These are phyloP conservation scores for Didymella lethalis DNA, from an alignment of 2,329 filamentous ascomycete species.

Conservation along the genomic window DNA sequence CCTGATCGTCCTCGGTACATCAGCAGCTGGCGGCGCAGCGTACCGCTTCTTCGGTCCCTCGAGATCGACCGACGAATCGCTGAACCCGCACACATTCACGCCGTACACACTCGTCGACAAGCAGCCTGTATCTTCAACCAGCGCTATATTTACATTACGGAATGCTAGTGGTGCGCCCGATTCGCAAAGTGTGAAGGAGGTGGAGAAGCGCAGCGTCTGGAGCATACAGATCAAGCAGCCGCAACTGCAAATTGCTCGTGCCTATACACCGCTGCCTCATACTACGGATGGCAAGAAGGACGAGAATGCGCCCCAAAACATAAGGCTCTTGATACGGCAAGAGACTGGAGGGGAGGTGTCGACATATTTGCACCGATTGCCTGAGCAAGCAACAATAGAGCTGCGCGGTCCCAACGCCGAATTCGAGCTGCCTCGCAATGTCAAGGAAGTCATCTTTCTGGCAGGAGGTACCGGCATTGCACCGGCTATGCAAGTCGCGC, in stretches of 20 bases:
- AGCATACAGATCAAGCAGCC: constrained; percentile 95
- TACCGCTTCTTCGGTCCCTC: constrained; percentile 42
- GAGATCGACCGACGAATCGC: constrained; percentile 37
- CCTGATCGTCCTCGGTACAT: constrained; percentile 45
- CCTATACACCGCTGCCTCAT: constrained; percentile 87
- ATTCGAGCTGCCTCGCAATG: constrained; percentile 63
- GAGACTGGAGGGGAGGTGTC: constrained; percentile 86
- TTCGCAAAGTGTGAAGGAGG: constrained; percentile 43
- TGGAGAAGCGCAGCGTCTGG: constrained; percentile 75
- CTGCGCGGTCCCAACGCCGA: constrained; percentile 81
- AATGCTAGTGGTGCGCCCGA: constrained; percentile 46
- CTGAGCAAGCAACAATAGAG: constrained; percentile 70
- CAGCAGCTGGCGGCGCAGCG: constrained; percentile 44
- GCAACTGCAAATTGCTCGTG: constrained; percentile 86
- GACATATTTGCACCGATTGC: constrained; percentile 74
- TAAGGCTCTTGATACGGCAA: constrained; percentile 80
- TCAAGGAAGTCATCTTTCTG: constrained; percentile 75
- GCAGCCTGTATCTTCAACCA: constrained; percentile 70
- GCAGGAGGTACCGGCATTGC: constrained; percentile 94
- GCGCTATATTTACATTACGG: constrained; percentile 72
- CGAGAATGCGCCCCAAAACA: constrained; percentile 45
- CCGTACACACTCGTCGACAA: constrained; percentile 70
- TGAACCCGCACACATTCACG: constrained; percentile 69
- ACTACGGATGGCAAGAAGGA: constrained; percentile 44
- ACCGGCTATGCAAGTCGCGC: constrained; percentile 82